These are phyloP conservation scores for Epithele typhae DNA, from an alignment of 768 basidiomycete genomes.

Conservation along the genomic window DNA sequence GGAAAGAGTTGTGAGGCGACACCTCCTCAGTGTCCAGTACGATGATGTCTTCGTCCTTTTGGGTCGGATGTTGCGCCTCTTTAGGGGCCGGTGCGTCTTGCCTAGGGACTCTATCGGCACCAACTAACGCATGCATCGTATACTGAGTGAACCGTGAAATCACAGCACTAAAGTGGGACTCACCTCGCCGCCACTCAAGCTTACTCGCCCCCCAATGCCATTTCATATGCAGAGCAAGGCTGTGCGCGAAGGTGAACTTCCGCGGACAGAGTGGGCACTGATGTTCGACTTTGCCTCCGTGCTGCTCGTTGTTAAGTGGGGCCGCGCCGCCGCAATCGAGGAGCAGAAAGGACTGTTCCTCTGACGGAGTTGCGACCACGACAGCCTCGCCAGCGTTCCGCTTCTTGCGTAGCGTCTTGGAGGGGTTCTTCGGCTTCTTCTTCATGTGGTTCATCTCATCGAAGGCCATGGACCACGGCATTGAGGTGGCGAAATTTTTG, in stretches of 20 bases:
- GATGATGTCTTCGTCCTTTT: too few relatives aligned
- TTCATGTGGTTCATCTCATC: neutral
- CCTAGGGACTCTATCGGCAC: too few relatives aligned
- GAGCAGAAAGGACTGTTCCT: too few relatives aligned
- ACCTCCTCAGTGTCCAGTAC: too few relatives aligned
- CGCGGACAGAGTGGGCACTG: conserved; percentile 16
- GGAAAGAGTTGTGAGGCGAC: too few relatives aligned
- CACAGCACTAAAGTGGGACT: too few relatives aligned
- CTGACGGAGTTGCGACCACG: too few relatives aligned
- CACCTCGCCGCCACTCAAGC: conserved; percentile 14
- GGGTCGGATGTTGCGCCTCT: too few relatives aligned
- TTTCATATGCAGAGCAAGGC: conserved; percentile 17
- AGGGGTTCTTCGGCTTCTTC: neutral
- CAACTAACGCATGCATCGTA: too few relatives aligned
- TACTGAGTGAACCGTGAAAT: too few relatives aligned
- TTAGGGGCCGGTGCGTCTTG: too few relatives aligned
- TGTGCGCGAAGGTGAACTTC: conserved; percentile 10
- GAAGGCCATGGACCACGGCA: neutral
- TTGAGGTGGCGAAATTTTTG: neutral
- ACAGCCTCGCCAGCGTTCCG: neutral
- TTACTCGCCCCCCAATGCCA: conserved; percentile 18
- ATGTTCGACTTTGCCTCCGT: neutral
- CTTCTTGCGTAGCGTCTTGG: neutral
- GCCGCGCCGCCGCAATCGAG: too few relatives aligned
- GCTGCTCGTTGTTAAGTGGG: neutral